phyloP scores from a whole-genome alignment of 1,284 basidiomycete species.

The Meripilus lineatus region DNA sequence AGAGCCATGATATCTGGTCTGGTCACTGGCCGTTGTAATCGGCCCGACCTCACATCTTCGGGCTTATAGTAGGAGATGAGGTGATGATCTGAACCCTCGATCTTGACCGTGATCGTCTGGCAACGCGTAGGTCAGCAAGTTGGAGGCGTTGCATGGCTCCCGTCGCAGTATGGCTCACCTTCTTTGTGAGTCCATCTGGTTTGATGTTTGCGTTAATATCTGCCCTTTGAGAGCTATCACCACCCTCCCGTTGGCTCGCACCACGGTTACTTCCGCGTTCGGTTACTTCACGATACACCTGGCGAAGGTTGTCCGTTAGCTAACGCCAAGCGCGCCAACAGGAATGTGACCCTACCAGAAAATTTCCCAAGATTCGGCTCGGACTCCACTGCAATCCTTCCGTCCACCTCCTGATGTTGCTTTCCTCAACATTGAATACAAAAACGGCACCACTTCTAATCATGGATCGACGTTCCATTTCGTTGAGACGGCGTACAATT shows the following conservation, averaged over 20 bases:
- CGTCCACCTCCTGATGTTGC: constrained; percentile 83
- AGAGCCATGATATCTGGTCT: constrained; percentile 62
- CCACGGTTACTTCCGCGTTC: constrained; percentile 51
- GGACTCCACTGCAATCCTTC: constrained; percentile 80
- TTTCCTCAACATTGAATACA: constrained; percentile 78
- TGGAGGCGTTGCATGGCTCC: not conserved
- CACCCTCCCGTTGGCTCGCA: constrained; percentile 18
- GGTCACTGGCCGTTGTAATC: constrained; percentile 56
- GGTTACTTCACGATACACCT: constrained; percentile 74
- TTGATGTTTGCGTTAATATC: constrained; percentile 65
- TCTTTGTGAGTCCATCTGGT: constrained; percentile 67
- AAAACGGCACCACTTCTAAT: constrained; percentile 79
- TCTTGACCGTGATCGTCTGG: constrained; percentile 76
- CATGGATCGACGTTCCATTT: constrained; percentile 67
- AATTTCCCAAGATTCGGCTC: constrained; percentile 78
- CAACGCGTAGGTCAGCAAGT: constrained; percentile 14
- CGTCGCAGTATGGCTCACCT: constrained; percentile 44
- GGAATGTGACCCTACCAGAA: constrained; percentile 48
- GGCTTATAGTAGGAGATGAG: constrained; percentile 78
- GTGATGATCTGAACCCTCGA: constrained; percentile 73
- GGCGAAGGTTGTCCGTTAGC: constrained; percentile 6
- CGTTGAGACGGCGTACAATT: constrained; percentile 73
- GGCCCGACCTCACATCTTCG: constrained; percentile 65
- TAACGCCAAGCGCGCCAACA: not conserved
- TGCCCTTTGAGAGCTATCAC: constrained; percentile 17